A percentile compares a stretch with the other conserved stretches of the same genome.
Conservation (phyloP, 768 basidiomycete genomes). For the Pleurotus platypus region DNA sequence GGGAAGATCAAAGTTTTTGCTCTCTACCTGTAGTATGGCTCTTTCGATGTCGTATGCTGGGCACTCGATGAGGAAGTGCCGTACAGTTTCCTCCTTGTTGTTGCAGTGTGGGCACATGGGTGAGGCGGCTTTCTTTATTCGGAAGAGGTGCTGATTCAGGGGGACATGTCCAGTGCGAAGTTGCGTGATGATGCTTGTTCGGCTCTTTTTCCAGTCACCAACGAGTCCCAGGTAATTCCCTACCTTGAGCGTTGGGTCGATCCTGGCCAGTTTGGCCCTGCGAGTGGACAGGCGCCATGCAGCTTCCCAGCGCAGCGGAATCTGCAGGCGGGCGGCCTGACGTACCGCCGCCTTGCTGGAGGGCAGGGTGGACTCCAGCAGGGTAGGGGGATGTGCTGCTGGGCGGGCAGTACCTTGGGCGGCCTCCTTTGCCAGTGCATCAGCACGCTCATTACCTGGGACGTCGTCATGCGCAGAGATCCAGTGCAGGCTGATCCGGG, state of each 20-base stretch:
- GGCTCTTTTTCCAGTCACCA: neutral
- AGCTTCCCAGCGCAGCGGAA: neutral
- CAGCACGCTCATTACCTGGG: neutral
- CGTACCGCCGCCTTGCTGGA: neutral
- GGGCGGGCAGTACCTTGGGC: neutral
- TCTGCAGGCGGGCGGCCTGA: neutral
- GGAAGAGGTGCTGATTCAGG: neutral
- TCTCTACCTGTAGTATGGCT: neutral
- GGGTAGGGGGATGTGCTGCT: neutral
- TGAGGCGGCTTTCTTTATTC: neutral
- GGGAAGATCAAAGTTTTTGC: neutral
- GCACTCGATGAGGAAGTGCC: neutral
- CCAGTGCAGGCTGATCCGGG: neutral
- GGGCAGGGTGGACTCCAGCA: neutral
- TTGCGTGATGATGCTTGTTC: neutral
- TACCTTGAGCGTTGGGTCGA: neutral
- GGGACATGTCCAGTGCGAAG: neutral
- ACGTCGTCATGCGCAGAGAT: neutral
- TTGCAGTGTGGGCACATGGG: neutral
- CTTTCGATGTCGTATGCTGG: neutral
- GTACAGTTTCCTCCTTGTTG: neutral
- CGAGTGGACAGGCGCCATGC: neutral
- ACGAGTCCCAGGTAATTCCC: neutral
- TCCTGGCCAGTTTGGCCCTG: neutral
- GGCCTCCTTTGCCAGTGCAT: neutral